Base-by-base conservation (phyloP, 257 asterid species). In the Forsythia suspensa region DNA sequence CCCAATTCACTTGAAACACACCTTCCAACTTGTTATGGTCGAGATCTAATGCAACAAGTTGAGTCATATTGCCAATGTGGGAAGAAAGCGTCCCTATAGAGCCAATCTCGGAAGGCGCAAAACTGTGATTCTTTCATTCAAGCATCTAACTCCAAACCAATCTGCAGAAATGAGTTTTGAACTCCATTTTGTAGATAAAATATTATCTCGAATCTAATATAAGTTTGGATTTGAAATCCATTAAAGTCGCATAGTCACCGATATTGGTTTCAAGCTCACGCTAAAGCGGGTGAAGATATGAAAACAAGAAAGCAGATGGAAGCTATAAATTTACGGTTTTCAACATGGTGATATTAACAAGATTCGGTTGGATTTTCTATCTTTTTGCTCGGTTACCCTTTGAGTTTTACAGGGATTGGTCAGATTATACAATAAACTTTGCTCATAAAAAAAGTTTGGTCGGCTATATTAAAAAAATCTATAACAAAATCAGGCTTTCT, bases 71-170 rank as follows among this genome's bases (percentile, higher is more conserved):
- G 55, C 77, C 80, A 4, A 83, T 13, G 3, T 69, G 73, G 37
- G 85, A 18, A 6, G 84, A 34, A 15, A 83, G 10, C 18, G 10
- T 36, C 89, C 89, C 10, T 13, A 65, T 9, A 87, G 80, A 40
- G 48, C 72, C 80, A 83, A 69, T 11, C 86, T 85, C 21, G 85
- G 72, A 12, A 87, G 88, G 18, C 69, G 79, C 10, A 87, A 77
- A 42, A 34, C 73, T 41, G 73, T 68, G 74, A 81, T 79, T 51
- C 86, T 77, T 11, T 72, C 52, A 38, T 77, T 78, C 59, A 34
- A 68, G 82, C 91, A 87, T 29, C 84, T 70, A 74, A 83, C 86
- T 52, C 88, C 91, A 44, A 42, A 73, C 90, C 90, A 87, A 44
- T n/a, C 12, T 78, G 82, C 87, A 85, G 74, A 76, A 74, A 67